Evolutionary conservation across 2,329 filamentous ascomycete species (phyloP), one percentile per base, ranked within the genome.

Genomic region (Pseudogymnoascus sp.): DNA sequence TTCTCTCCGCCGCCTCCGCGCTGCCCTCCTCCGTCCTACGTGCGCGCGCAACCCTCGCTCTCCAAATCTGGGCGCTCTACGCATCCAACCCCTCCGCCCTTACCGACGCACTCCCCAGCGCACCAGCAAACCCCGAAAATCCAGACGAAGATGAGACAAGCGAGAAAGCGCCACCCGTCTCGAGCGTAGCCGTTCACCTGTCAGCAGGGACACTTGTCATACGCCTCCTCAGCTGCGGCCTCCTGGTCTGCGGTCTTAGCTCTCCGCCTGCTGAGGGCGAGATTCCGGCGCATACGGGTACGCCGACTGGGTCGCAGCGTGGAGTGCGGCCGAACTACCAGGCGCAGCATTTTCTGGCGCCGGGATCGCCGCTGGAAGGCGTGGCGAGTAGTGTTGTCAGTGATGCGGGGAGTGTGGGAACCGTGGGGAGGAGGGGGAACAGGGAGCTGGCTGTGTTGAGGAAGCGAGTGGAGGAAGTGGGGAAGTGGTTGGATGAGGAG

Each of bases 31-130:
- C 80, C 64, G 76, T 79, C 18, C 80, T 88, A 40, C 84, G 85
- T 69, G 84, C 82, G 8, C 84, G 87, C 72, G 83, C 83, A 68
- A 87, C 85, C 63, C 83, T 88, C 64, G 85, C 85, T 43, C 83
- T 83, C 63, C 85, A 82, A 5, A 79, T 88, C 18, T 85, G 84
- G 77, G 76, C 79, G 18, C 79, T 86, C 45, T 85, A 88, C 73
- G 77, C 80, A 41, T 69, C 77, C 11, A 76, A 76, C 28, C 69
- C 73, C 58, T 72, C 75, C 9, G 43, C 82, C 5, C 73, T 77
- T 37, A 75, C 76, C 11, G 76, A 79, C 1, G 71, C 81, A 5
- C 77, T 77, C 63, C 61, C 65, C 71, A 67, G 69, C 72, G 59
- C 69, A 70, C 65, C 41, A 61, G 61, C 18, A 28, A 65, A 68